Base-by-base conservation (phyloP, 2,329 filamentous ascomycete genomes). In the Colletotrichum sublineola region DNA sequence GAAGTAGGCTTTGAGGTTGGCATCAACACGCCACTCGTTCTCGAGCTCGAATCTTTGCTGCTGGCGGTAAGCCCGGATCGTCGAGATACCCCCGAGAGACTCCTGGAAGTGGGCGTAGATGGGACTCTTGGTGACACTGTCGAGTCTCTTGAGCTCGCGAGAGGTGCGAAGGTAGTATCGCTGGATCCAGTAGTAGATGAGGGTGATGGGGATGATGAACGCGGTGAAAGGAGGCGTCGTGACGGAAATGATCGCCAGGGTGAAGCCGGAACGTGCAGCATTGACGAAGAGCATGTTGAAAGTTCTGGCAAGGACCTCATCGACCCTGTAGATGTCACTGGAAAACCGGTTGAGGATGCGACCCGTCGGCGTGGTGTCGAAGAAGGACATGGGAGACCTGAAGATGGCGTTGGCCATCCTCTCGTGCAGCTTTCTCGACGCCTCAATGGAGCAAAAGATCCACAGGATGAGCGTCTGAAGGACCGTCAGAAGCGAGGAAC, bases 371-470 rank as follows among this genome's bases (percentile, higher is more conserved):
- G 96, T 99, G 0, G 95, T 97, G 81, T 99, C 97, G 77, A 99
- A 99, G 84, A 99, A 99, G 77, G 91, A 96, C 96, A 99, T 99
- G 67, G 96, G 97, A 48, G 95, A 97, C 76, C 96, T 90, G 88
- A 99, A 99, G 77, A 98, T 98, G 24, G 96, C 95, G 78, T 93
- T 96, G 55, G 96, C 96, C 96, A 99, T 98, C 75, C 94, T 89
- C 84, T 98, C 96, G 81, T 99, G 96, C 68, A 99, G 88, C 84
- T 98, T 99, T 74, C 96, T 91, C 29, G 96, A 98, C 63, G 96
- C 96, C 91, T 99, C 96, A 74, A 99, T 99, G 5, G 96, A 98
- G 84, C 97, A 99, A 85, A 99, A 98, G 76, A 99, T 98, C 96
- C 96, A 99, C 38, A 99, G 87, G 75, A 99, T 95, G 76, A 99